Evolutionary conservation across 208 protist genomes (phyloP).

Genomic region (Leishmania tropica): DNA sequence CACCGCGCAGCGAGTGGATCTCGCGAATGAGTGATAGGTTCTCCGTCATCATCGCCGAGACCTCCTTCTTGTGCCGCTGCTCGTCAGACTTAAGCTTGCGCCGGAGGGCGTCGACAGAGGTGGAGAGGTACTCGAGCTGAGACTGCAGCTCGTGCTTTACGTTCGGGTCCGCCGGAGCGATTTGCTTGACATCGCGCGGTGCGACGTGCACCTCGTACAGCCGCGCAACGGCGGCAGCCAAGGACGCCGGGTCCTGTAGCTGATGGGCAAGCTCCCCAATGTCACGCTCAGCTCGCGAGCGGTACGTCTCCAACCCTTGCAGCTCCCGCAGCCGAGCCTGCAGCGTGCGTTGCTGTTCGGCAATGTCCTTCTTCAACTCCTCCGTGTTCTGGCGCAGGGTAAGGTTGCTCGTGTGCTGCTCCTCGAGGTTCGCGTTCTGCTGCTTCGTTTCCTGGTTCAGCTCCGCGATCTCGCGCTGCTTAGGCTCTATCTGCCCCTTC

Average conservation of each 20-base stretch:
- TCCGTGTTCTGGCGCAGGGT: constrained; percentile 89
- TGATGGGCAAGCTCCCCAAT: constrained; percentile 80
- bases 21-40: constrained; percentile 95
- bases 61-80: constrained; percentile 90
- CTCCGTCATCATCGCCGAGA: constrained; percentile 94
- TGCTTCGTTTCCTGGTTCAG: constrained; percentile 93
- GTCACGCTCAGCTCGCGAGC: constrained; percentile 80
- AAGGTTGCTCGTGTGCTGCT: constrained; percentile 90
- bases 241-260: constrained; percentile 89
- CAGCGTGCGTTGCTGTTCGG: constrained; percentile 85
- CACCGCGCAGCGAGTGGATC: constrained; percentile 94
- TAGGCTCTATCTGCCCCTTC: constrained; percentile 97
- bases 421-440: constrained; percentile 92
- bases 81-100: constrained; percentile 91
- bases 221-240: constrained; percentile 80
- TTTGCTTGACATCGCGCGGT: constrained; percentile 62
- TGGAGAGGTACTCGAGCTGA: constrained; percentile 93
- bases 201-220: constrained; percentile 91
- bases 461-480: constrained; percentile 92
- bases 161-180: constrained; percentile 65
- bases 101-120: constrained; percentile 92
- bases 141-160: constrained; percentile 90
- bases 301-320: constrained; percentile 91
- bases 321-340: constrained; percentile 74
- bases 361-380: constrained; percentile 89